These are phyloP conservation scores for Dryas octopetala DNA, from an alignment of 306 rosid genomes.

Conservation along the genomic window DNA sequence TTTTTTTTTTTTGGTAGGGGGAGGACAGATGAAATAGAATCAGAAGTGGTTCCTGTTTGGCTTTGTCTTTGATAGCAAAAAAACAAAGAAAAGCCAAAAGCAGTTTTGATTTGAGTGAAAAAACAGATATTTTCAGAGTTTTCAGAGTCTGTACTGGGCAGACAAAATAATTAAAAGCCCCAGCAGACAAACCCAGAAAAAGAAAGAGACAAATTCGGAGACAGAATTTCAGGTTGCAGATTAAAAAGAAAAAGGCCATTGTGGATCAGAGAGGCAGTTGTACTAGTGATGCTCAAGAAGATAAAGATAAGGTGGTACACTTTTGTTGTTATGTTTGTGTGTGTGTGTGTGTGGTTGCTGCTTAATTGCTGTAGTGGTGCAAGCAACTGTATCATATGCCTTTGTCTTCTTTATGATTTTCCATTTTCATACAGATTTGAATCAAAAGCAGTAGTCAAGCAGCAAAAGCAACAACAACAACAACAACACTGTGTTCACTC, in stretches of 20 bases:
- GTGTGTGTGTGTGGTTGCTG: not conserved
- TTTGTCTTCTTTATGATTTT: slow-evolving; percentile 32
- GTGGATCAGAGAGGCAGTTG: not conserved
- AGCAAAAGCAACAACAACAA: not conserved
- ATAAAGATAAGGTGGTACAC: slow-evolving; percentile 46
- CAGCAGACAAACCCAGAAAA: slow-evolving; percentile 31
- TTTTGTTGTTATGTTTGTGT: slow-evolving; percentile 16
- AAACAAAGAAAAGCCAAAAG: slow-evolving; percentile 6
- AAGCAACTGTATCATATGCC: slow-evolving; percentile 21
- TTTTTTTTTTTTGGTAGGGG: slow-evolving; percentile 13
- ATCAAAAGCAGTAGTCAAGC: not conserved
- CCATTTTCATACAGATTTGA: slow-evolving; percentile 23
- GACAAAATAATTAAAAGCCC: slow-evolving; percentile 33
- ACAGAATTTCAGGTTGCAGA: slow-evolving; percentile 36
- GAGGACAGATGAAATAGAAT: slow-evolving; percentile 39
- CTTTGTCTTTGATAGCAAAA: slow-evolving; percentile 37
- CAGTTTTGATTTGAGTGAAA: slow-evolving; percentile 11
- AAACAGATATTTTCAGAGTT: not conserved
- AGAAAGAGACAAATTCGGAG: slow-evolving; percentile 30
- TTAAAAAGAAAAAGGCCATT: not conserved
- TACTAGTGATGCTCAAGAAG: slow-evolving; percentile 21
- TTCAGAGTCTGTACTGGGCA: not conserved
- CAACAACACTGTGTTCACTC: slow-evolving; percentile 15
- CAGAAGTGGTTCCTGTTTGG: slow-evolving; percentile 41
- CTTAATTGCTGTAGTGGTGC: slow-evolving; percentile 27